Percentiles rank a stretch among this genome's conserved stretches.
phyloP scores from a whole-genome alignment of 179 eudicot species.

The Vitellaria paradoxa region DNA sequence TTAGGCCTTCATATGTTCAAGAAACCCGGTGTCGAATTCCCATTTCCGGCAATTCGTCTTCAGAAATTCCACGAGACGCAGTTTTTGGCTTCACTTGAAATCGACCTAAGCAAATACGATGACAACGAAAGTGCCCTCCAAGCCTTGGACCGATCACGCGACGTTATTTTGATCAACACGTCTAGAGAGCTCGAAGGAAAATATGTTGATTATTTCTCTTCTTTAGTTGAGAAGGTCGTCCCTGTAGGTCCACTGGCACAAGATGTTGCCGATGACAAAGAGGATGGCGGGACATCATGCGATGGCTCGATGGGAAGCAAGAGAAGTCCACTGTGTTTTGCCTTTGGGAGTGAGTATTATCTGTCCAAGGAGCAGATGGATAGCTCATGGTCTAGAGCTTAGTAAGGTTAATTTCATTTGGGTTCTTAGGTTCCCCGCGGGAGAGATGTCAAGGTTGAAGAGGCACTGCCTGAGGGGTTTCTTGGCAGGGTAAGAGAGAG shows the following conservation, averaged over 20 bases:
- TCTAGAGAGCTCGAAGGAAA: constrained; percentile 13
- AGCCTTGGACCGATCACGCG: not conserved
- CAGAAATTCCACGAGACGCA: not conserved
- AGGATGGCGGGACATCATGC: not conserved
- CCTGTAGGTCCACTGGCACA: constrained; percentile 18
- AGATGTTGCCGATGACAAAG: not conserved
- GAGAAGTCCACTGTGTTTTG: constrained; percentile 10
- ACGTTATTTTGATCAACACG: constrained; percentile 7
- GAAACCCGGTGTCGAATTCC: not conserved
- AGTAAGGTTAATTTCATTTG: constrained; percentile 15
- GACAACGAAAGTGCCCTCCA: no score
- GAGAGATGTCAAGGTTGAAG: constrained; percentile 8
- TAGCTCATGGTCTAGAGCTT: constrained; percentile 20
- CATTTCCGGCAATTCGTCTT: constrained; percentile 1
- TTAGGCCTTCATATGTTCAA: not conserved
- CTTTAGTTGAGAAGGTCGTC: not conserved
- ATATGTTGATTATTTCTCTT: constrained; percentile 7
- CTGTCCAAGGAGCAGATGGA: constrained; percentile 1
- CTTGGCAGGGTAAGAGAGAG: not conserved
- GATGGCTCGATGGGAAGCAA: constrained; percentile 5
- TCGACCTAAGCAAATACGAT: no score
- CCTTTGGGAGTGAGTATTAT: constrained; percentile 15
- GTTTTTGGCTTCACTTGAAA: no score
- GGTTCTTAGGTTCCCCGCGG: constrained; percentile 12
- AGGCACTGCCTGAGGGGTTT: constrained; percentile 16